Conservation (phyloP, 306 rosid genomes). For the Rosa multiflora region DNA sequence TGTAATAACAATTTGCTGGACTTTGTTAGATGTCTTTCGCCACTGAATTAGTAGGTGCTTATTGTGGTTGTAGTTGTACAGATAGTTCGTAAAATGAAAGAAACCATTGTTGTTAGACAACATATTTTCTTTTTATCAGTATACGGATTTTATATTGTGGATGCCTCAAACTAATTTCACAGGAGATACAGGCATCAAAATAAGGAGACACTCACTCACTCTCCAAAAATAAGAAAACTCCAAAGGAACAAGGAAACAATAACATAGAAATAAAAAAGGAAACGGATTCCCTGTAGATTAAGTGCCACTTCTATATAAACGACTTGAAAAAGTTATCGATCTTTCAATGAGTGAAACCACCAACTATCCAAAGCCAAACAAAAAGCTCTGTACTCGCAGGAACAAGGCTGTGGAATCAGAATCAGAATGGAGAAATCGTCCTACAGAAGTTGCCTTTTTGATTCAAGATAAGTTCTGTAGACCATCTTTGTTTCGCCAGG, state of each 20-base stretch:
- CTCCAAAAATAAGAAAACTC: not conserved
- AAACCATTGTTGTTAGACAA: not conserved
- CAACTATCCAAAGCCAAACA: not conserved
- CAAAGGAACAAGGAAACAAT: not conserved
- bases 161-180: too few species aligned
- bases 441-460: not conserved
- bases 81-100: not conserved
- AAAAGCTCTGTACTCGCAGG: not conserved
- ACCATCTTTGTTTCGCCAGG: not conserved
- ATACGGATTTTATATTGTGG: too few species aligned
- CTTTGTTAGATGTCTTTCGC: not conserved
- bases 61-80: not conserved
- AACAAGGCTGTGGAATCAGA: not conserved
- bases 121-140: not conserved
- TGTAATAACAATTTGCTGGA: not conserved
- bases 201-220: not conserved
- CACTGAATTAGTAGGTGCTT: not conserved
- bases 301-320: not conserved
- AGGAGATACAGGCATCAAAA: too few species aligned
- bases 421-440: not conserved
- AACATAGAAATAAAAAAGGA: not conserved
- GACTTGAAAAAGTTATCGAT: not conserved
- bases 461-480: not conserved
- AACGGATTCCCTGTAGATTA: not conserved
- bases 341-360: not conserved